Percentiles rank a stretch among this genome's conserved stretches.
phyloP scores from a whole-genome alignment of 2,329 filamentous ascomycete species.

The Aspergillus quadrilineatus region DNA sequence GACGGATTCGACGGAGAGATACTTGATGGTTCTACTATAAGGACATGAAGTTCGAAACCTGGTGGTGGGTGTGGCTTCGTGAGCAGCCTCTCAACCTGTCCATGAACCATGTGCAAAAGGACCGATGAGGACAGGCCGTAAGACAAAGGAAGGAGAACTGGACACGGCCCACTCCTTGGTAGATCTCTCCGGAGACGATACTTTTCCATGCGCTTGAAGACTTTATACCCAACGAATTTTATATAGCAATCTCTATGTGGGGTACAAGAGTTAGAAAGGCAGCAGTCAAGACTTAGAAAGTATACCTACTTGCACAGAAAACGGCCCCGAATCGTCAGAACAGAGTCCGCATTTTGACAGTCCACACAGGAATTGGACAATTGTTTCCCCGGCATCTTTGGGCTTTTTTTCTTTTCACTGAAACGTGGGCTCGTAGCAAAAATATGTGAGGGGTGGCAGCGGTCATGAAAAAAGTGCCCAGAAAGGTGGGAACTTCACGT shows the following conservation, averaged over 20 bases:
- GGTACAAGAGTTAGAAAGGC: slow-evolving; percentile 1
- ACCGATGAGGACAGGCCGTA: slow-evolving; percentile 78
- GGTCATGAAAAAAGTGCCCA: slow-evolving; percentile 3
- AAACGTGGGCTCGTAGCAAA: neutral
- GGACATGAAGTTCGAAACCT: slow-evolving; percentile 62
- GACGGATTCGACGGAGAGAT: slow-evolving; percentile 23
- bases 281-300: neutral
- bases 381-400: slow-evolving; percentile 36
- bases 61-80: slow-evolving; percentile 60
- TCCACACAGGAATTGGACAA: slow-evolving; percentile 51
- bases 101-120: slow-evolving; percentile 72
- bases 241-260: slow-evolving; percentile 68
- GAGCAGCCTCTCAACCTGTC: slow-evolving; percentile 65
- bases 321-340: slow-evolving; percentile 58
- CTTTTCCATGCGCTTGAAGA: slow-evolving; percentile 72
- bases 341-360: slow-evolving; percentile 53
- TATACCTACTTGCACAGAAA: slow-evolving; percentile 58
- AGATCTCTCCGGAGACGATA: slow-evolving; percentile 52
- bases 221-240: slow-evolving; percentile 74
- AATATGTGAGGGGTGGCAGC: neutral
- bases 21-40: slow-evolving; percentile 44
- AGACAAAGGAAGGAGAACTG: slow-evolving; percentile 75
- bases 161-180: slow-evolving; percentile 46
- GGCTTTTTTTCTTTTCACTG: neutral
- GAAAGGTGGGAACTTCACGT: slow-evolving; percentile 1